Evolutionary conservation across 257 asterid species (phyloP).

Genomic region (Apocynum venetum): DNA sequence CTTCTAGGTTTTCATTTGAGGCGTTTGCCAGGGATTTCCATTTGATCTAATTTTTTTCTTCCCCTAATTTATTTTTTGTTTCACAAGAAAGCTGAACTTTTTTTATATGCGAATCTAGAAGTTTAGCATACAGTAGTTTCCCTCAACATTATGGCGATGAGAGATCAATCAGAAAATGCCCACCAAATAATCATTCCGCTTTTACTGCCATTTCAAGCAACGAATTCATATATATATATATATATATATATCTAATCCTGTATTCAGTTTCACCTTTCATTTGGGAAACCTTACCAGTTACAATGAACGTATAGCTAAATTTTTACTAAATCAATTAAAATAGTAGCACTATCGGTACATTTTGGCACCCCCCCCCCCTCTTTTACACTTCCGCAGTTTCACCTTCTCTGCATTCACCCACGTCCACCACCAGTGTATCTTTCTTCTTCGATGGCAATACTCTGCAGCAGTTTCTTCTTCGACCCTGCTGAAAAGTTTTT

Average conservation of each 20-base stretch:
- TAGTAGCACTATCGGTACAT: background rate
- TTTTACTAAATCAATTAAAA: background rate
- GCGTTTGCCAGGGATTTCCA: no score
- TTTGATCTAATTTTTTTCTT: no score
- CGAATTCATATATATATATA: background rate
- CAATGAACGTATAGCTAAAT: background rate
- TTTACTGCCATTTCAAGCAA: background rate
- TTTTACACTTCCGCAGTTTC: conserved; percentile 25
- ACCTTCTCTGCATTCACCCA: conserved; percentile 33
- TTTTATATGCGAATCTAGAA: no score
- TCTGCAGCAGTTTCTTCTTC: conserved; percentile 49
- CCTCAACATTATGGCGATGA: background rate
- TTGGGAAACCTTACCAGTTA: background rate
- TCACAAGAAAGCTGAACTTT: no score
- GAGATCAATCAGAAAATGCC: background rate
- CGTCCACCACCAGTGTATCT: conserved; percentile 33
- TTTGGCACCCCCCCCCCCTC: background rate
- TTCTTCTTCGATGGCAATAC: conserved; percentile 28
- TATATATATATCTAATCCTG: background rate
- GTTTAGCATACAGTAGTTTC: no score
- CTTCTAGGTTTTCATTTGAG: no score
- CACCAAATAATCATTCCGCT: background rate
- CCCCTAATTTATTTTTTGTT: no score
- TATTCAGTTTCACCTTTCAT: background rate
- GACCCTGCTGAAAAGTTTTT: conserved; percentile 24